phyloP scores from a whole-genome alignment of 1,139 yeast genomes.

The Taphrina pruni region DNA sequence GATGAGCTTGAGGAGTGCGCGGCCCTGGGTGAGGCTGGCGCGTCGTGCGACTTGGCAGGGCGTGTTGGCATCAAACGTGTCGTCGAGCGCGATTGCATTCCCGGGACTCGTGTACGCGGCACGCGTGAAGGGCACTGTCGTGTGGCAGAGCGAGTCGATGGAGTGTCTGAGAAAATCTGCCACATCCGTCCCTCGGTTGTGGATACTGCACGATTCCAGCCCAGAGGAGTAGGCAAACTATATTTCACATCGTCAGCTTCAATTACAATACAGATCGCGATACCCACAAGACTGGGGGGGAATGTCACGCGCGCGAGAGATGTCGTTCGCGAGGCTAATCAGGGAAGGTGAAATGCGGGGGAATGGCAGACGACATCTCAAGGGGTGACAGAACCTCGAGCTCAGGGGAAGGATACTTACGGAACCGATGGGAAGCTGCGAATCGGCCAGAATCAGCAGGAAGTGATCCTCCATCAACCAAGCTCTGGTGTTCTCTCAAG shows the following conservation, averaged over 20 bases:
- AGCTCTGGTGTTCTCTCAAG: too few species aligned
- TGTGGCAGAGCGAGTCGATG: constrained; percentile 23
- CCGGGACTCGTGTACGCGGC: constrained; percentile 36
- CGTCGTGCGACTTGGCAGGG: constrained; percentile 42
- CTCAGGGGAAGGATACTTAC: neutral
- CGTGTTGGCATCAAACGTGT: constrained; percentile 39
- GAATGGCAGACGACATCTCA: neutral
- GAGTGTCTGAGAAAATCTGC: constrained; percentile 37
- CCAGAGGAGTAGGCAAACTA: constrained; percentile 43
- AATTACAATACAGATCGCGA: neutral
- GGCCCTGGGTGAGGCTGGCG: constrained; percentile 40
- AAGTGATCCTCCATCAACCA: constrained; percentile 30
- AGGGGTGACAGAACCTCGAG: neutral
- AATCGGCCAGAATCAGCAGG: constrained; percentile 35
- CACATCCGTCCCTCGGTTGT: constrained; percentile 25
- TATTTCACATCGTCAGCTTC: constrained; percentile 1
- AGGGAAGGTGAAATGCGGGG: too few species aligned
- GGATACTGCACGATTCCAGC: constrained; percentile 40
- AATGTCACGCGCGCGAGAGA: too few species aligned
- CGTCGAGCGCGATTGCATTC: constrained; percentile 23
- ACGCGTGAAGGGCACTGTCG: constrained; percentile 35
- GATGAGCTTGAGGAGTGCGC: constrained; percentile 40
- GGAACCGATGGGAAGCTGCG: constrained; percentile 39
- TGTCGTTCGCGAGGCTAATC: too few species aligned
- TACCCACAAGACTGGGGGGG: too few species aligned